Base-by-base conservation (phyloP, 305 asterid genomes). In the Stenogyne calaminthoides region DNA sequence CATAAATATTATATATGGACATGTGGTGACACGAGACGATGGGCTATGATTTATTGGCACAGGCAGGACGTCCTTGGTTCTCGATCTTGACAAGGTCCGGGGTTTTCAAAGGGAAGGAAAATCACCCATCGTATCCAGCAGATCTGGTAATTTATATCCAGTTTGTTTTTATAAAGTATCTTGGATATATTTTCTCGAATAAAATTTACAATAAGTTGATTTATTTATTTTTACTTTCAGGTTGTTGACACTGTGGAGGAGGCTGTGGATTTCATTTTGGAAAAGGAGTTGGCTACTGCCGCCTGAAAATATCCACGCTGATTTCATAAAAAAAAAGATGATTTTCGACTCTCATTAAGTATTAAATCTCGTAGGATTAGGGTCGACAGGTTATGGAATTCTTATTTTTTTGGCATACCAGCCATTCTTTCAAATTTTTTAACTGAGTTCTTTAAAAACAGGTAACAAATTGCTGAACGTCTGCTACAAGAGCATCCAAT, bases 51-150 rank as follows among this genome's bases (percentile, higher is more conserved):
- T 72, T 10, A 29, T 42, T 52, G 19, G 18, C 69, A 77, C 91
- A 90, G 96, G 96, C 94, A 0, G 96, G 97, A 70, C 79, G 64
- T 55, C 96, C 92, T 54, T 91, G 98, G 98, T 89, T 84, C 83
- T 91, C 97, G 22, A 93, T 93, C 80, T 86, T 93, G 86, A 91
- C 96, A 10, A 83, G 91, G 84, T 78, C 98, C 0, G 98, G 98
- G 62, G 98, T 93, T 68, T 93, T 88, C 85, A 88, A 87, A 78
- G 97, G 92, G 74, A 82, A 84, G 82, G 88, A 79, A 27, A 91
- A 91, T 62, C 86, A 89, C 74, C 74, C 78, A 0, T 74, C 80
- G 15, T 72, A 78, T 82, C 96, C 97, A 9, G 96, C 97, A 25
- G 96, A 91, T 81, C 67, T 87, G 96, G 98, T 93, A 76, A 66